These are phyloP conservation scores for Tulasnella sp. DNA, from an alignment of 768 basidiomycete genomes.

Conservation along the genomic window DNA sequence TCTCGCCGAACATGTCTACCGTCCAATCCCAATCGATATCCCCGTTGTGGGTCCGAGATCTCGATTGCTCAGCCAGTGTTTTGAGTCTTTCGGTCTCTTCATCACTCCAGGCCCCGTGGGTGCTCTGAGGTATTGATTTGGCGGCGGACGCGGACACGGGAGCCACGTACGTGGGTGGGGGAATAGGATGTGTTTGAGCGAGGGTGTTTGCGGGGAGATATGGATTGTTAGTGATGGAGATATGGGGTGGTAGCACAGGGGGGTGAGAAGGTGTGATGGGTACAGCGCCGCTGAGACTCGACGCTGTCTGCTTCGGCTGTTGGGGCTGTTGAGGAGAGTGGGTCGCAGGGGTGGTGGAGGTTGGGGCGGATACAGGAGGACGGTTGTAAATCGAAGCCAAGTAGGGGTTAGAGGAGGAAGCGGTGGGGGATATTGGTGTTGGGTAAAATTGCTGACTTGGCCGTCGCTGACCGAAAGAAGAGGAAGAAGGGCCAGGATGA, in stretches of 20 bases:
- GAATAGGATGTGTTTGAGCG: neutral
- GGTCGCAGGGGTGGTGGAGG: neutral
- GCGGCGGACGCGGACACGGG: neutral
- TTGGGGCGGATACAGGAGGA: neutral
- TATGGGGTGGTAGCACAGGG: neutral
- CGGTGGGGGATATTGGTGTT: neutral
- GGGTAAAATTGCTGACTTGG: slow-evolving; percentile 5
- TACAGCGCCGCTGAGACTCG: neutral
- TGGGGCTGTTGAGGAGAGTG: neutral
- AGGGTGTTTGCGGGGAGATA: neutral
- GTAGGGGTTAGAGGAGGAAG: neutral
- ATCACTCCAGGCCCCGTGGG: slow-evolving; percentile 66
- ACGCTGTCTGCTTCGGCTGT: neutral
- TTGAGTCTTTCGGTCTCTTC: slow-evolving; percentile 61
- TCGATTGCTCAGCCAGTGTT: slow-evolving; percentile 56
- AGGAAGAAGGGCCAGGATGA: too few species aligned
- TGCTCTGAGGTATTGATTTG: slow-evolving; percentile 25
- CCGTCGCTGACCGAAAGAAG: neutral
- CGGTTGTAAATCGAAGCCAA: neutral
- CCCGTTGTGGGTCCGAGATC: slow-evolving; percentile 32
- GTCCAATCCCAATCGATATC: slow-evolving; percentile 76
- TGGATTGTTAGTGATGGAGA: neutral
- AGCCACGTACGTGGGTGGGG: neutral
- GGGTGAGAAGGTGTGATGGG: neutral
- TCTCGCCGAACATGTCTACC: slow-evolving; percentile 57